Evolutionary conservation across 768 basidiomycete species (phyloP), one percentile per base, ranked within the genome.

Genomic region (Lactifluus hygrophoroides): DNA sequence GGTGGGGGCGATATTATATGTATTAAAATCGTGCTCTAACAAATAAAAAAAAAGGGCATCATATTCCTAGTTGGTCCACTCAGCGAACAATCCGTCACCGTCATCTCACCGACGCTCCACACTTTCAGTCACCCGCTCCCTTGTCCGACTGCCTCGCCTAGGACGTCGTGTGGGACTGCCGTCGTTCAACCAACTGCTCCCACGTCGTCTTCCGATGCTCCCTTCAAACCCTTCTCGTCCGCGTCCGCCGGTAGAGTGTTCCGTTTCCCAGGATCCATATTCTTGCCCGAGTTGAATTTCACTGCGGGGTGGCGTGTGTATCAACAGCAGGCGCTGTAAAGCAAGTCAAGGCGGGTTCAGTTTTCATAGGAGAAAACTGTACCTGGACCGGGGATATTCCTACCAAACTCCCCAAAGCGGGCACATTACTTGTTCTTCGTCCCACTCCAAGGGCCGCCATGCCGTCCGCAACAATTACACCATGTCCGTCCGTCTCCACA

Each of bases 331-430:
- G 64, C 82, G 85, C 80, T 83, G 66, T 9, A 42, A 37, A 45
- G n/a, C 30, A 60, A 4, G 43, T 32, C 25, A 64, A 16, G 51
- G 57, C 21, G 48, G n/a, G n/a, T 32, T 53, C 35, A 10, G 14
- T 48, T 28, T n/a, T n/a, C n/a, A n/a, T n/a, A n/a, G n/a, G n/a
- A n/a, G n/a, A n/a, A 45, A 54, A 14, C 61, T 73, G 54, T 67
- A 84, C 84, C 75, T 89, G 85, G 32, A 86, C 85, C 11, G 88
- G 85, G 32, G 88, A 88, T 59, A 90, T 76, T 4, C 83, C 85
- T 65, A 88, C 77, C 54, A 88, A 69, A 64, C 80, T 80, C 52
- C 80, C 73, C 56, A 85, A 67, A 46, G 71, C 69, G 13, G 82
- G 80, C 11, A 74, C 64, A 56, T 78, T 57, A 66, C 62, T 30